A percentile compares a stretch with the other conserved stretches of the same genome.
phyloP scores from a whole-genome alignment of 371 early-diverging fungal genomes.

The Smittium mucronatum region DNA sequence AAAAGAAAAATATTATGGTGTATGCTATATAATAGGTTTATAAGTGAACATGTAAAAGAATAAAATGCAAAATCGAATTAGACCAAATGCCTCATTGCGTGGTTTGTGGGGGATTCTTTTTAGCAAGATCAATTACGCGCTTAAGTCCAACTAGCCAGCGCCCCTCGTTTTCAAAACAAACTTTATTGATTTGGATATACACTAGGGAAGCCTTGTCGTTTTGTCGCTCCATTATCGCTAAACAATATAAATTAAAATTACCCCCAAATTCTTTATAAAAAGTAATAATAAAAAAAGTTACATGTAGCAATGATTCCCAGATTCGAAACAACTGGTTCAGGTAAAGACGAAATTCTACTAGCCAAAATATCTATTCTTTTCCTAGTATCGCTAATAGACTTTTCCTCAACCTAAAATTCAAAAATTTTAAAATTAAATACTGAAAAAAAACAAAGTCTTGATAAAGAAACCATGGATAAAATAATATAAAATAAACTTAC shows the following conservation, averaged over 20 bases:
- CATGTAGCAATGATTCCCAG: background rate
- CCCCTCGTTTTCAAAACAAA: conserved; percentile 20
- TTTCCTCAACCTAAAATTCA: background rate
- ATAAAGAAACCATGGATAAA: too few relatives aligned
- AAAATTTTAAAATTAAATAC: too few relatives aligned
- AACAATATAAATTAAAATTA: background rate
- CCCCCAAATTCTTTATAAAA: background rate
- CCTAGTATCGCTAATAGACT: background rate
- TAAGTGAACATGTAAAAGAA: too few relatives aligned
- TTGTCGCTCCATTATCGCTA: conserved; percentile 14
- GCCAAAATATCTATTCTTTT: conserved; percentile 5
- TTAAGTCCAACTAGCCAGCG: conserved; percentile 31
- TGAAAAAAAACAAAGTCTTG: too few relatives aligned
- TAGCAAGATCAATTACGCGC: conserved; percentile 21
- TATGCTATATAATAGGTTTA: too few relatives aligned
- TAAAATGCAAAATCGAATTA: too few relatives aligned
- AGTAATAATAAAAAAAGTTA: background rate
- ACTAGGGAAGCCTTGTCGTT: conserved; percentile 14
- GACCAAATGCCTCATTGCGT: too few relatives aligned
- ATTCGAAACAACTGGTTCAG: background rate
- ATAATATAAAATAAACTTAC: too few relatives aligned
- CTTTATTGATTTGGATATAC: conserved; percentile 21
- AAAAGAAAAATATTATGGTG: too few relatives aligned
- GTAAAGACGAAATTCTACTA: background rate
- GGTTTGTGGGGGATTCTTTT: too few relatives aligned